Evolutionary conservation across 73 alveolate species (phyloP).

Genomic region (Paramecium octaurelia): DNA sequence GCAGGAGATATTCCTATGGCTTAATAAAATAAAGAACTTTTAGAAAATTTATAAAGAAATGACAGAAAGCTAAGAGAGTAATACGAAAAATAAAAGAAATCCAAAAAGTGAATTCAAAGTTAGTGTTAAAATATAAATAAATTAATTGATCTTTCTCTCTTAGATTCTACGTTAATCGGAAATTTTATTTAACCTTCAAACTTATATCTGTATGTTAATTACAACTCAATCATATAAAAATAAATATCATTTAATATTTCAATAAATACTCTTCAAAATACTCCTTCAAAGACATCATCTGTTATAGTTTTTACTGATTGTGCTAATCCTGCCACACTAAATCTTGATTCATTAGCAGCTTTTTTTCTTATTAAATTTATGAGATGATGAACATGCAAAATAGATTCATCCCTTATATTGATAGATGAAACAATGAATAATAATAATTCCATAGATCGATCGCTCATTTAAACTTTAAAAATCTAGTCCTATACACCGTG

Average conservation of each 20-base stretch:
- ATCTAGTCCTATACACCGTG: neutral
- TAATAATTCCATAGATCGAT: neutral
- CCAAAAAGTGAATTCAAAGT: neutral
- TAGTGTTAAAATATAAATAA: neutral
- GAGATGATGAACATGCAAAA: neutral
- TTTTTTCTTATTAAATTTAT: neutral
- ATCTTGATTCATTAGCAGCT: neutral
- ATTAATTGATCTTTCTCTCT: neutral
- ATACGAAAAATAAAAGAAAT: conserved; percentile 19
- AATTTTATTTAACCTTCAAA: too few species aligned
- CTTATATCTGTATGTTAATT: too few species aligned
- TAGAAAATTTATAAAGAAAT: conserved; percentile 70
- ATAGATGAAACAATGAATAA: neutral
- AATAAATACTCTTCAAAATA: neutral
- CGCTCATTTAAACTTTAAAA: neutral
- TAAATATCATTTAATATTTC: neutral
- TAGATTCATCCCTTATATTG: neutral
- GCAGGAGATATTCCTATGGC: conserved; percentile 81
- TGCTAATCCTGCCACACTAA: neutral
- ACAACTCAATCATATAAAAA: neutral
- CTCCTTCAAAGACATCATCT: neutral
- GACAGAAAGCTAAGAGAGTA: conserved; percentile 55
- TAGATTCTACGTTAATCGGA: neutral
- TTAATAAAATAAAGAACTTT: conserved; percentile 76
- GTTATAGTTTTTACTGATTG: neutral